phyloP scores from a whole-genome alignment of 805 yeast genomes.

The Metschnikowia sp. region DNA sequence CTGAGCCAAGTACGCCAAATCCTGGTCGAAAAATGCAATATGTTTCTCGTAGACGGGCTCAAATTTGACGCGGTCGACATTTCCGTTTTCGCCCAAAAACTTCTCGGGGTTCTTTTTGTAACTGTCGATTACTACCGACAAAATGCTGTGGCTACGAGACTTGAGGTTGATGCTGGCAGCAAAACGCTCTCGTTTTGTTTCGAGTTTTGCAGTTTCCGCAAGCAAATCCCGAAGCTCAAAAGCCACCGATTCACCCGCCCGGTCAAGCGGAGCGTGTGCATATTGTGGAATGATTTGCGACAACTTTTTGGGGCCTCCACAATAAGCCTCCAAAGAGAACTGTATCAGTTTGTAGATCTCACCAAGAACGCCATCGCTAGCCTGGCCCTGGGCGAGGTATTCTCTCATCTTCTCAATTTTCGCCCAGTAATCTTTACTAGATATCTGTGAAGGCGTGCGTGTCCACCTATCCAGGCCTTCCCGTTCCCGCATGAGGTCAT shows the following conservation, averaged over 20 bases:
- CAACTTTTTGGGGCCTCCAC: conserved; percentile 37
- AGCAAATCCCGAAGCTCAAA: conserved; percentile 36
- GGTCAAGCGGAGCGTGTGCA: conserved; percentile 31
- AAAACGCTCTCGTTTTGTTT: conserved; percentile 37
- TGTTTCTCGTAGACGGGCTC: conserved; percentile 40
- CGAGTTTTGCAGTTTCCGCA: conserved; percentile 27
- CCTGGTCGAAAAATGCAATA: conserved; percentile 47
- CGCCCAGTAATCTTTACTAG: conserved; percentile 37
- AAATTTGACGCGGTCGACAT: conserved; percentile 28
- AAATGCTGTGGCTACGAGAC: conserved; percentile 43
- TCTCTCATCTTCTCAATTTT: conserved; percentile 43
- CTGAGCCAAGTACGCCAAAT: conserved; percentile 44
- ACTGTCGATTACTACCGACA: conserved; percentile 51
- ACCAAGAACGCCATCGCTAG: conserved; percentile 56
- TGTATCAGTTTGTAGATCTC: conserved; percentile 48
- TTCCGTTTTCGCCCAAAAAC: conserved; percentile 17
- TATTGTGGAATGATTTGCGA: conserved; percentile 39
- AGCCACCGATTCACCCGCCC: conserved; percentile 27
- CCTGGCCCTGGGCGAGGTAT: conserved; percentile 54
- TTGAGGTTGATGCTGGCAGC: conserved; percentile 43
- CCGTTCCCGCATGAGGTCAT: conserved; percentile 45
- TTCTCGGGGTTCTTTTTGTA: conserved; percentile 30
- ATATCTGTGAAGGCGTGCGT: conserved; percentile 44
- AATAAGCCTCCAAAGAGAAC: conserved; percentile 41
- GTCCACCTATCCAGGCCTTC: conserved; percentile 58